Base-by-base conservation (phyloP, 495 filamentous ascomycete genomes). In the Xylaria palmicola region DNA sequence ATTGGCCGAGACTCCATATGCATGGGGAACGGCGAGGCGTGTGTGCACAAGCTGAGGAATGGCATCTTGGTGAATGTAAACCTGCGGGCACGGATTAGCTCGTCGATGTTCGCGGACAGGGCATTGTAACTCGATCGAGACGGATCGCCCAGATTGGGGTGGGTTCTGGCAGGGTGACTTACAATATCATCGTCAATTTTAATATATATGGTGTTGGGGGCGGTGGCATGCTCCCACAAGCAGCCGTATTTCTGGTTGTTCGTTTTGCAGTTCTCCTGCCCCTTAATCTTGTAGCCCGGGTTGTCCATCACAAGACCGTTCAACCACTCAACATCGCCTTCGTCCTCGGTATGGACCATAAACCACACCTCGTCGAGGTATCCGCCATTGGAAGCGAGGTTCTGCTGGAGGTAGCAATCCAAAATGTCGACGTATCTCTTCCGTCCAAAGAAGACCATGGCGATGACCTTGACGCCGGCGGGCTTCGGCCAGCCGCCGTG, bases 281-380 rank as follows among this genome's bases (percentile, higher is more conserved):
- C 63, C 0, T 66, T 59, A 41, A 70, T 49, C 43, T 69, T 72
- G 41, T 65, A 66, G 47, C 65, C 74, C 17, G 61, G 59, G 5
- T 26, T 54, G 17, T 34, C 29, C 20, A 37, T 43, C 15, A 76
- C 59, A 2, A 77, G 67, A 20, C 65, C 53, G 17, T 77, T 56
- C 5, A 85, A 71, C 77, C 78, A 84, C 56, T 75, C 69, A 24
- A 84, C 66, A 59, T 83, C 78, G 51, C 67, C 65, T 20, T 74
- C 34, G 19, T 79, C 72, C 15, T 74, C 65, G 3, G 80, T 85
- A 40, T 80, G 77, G 27, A 74, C 76, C 56, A 83, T 70, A 62
- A 83, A 85, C 53, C 80, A 71, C n/a, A 85, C 83, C 45, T 80
- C 75, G 56, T 86, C 81, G 22, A 85, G 75, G 40, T 79, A 75